Evolutionary conservation across 345 rosid genomes (phyloP).

Genomic region (Rhodamnia argentea): DNA sequence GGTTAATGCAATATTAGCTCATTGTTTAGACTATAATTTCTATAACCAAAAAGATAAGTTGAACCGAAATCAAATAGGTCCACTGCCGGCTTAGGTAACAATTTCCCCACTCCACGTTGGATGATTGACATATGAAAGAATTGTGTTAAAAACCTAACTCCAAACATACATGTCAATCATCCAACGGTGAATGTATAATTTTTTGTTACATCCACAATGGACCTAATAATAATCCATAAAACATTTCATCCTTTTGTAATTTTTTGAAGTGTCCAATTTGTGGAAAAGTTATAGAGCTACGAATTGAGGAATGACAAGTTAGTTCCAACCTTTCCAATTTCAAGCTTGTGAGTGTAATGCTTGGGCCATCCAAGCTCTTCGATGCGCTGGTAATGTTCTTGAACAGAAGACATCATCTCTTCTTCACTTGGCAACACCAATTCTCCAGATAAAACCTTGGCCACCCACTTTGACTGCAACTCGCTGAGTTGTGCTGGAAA

Average conservation of each 20-base stretch:
- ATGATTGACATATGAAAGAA: too few species aligned
- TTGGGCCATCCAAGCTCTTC: constrained; percentile 4
- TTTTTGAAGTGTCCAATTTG: too few species aligned
- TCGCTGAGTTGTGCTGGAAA: not conserved
- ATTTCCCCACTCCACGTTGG: too few species aligned
- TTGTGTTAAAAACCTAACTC: too few species aligned
- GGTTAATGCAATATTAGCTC: not conserved
- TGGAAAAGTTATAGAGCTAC: not conserved
- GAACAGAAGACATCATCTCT: constrained; percentile 9
- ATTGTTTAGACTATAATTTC: not conserved
- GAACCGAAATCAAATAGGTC: too few species aligned
- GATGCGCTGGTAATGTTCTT: not conserved
- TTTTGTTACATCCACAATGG: too few species aligned
- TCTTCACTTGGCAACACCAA: not conserved
- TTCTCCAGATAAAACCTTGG: constrained; percentile 9
- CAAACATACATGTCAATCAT: too few species aligned
- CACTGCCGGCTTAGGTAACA: not conserved
- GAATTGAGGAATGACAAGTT: not conserved
- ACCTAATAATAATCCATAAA: too few species aligned
- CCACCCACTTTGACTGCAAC: constrained; percentile 14
- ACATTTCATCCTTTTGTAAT: too few species aligned
- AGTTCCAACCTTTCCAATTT: not conserved
- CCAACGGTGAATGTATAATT: too few species aligned
- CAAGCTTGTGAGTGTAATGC: not conserved
- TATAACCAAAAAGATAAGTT: too few species aligned